Evolutionary conservation across 1,284 basidiomycete genomes (phyloP).

Genomic region (Fomitopsis palustris): DNA sequence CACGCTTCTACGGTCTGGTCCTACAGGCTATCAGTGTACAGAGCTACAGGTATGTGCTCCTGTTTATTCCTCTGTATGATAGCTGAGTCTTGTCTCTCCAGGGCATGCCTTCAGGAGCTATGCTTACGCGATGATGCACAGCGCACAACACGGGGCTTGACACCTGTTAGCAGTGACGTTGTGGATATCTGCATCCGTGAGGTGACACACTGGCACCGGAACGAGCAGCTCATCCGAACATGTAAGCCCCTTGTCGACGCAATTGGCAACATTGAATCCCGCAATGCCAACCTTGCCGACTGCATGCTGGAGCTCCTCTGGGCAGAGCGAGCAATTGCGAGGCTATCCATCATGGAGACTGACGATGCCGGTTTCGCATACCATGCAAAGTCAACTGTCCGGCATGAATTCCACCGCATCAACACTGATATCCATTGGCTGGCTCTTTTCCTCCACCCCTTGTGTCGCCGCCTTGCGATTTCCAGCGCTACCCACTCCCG

Average conservation of each 20-base stretch:
- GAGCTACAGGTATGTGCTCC: slow-evolving; percentile 12
- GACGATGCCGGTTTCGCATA: slow-evolving; percentile 22
- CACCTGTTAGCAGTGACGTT: slow-evolving; percentile 22
- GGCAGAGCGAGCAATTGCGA: slow-evolving; percentile 15
- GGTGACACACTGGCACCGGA: slow-evolving; percentile 14
- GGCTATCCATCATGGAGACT: slow-evolving; percentile 11
- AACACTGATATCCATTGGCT: slow-evolving; percentile 26
- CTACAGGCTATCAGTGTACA: slow-evolving; percentile 21
- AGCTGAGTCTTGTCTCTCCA: not conserved
- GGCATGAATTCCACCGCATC: slow-evolving; percentile 21
- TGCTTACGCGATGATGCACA: slow-evolving; percentile 25
- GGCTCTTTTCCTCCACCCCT: slow-evolving; percentile 28
- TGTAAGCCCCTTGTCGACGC: slow-evolving; percentile 30
- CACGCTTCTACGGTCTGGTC: slow-evolving; percentile 25
- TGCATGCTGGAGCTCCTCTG: slow-evolving; percentile 32
- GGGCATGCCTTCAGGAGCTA: slow-evolving; percentile 10
- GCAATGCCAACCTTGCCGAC: slow-evolving; percentile 27
- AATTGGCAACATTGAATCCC: slow-evolving; percentile 27
- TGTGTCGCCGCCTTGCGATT: slow-evolving; percentile 26
- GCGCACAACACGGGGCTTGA: slow-evolving; percentile 17
- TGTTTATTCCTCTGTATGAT: not conserved
- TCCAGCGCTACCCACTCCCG: slow-evolving; percentile 10
- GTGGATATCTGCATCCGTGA: slow-evolving; percentile 17
- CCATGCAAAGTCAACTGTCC: slow-evolving; percentile 20
- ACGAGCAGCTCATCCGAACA: slow-evolving; percentile 23